Conservation (phyloP, 176 grass and related monocot species). For the Eremochloa ophiuroides region DNA sequence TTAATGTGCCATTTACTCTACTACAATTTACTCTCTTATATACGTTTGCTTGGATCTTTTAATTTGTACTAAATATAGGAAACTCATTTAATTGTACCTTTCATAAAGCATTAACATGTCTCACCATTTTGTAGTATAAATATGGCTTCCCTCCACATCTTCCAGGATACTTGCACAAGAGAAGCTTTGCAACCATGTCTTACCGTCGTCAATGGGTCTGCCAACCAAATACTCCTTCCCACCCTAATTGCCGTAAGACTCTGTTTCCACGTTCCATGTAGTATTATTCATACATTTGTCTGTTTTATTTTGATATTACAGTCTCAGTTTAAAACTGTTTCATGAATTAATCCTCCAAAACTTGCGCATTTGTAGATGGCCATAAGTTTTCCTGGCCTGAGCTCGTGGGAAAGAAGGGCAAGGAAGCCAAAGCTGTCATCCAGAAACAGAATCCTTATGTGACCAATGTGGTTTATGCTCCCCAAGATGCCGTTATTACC, state of each 20-base stretch:
- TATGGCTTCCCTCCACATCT: background rate
- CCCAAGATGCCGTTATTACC: background rate
- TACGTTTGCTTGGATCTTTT: background rate
- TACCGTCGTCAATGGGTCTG: background rate
- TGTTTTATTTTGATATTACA: background rate
- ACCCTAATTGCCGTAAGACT: background rate
- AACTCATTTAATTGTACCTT: background rate
- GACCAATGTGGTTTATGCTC: background rate
- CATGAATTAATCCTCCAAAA: background rate
- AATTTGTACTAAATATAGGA: background rate
- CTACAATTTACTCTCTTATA: background rate
- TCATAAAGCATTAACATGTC: background rate
- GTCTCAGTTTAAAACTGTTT: background rate
- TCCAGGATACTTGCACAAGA: background rate
- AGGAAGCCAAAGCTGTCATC: slow-evolving; percentile 2
- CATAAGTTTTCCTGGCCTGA: slow-evolving; percentile 10
- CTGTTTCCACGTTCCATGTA: background rate
- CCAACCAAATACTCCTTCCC: background rate
- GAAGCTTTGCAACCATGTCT: background rate
- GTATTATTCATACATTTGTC: background rate
- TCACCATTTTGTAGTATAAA: background rate
- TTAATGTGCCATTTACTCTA: background rate
- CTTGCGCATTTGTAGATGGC: background rate
- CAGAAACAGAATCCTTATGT: background rate
- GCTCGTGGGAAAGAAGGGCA: slow-evolving; percentile 30